These are phyloP conservation scores for Curvularia sp. DNA, from an alignment of 2,329 filamentous ascomycete species.

Conservation along the genomic window DNA sequence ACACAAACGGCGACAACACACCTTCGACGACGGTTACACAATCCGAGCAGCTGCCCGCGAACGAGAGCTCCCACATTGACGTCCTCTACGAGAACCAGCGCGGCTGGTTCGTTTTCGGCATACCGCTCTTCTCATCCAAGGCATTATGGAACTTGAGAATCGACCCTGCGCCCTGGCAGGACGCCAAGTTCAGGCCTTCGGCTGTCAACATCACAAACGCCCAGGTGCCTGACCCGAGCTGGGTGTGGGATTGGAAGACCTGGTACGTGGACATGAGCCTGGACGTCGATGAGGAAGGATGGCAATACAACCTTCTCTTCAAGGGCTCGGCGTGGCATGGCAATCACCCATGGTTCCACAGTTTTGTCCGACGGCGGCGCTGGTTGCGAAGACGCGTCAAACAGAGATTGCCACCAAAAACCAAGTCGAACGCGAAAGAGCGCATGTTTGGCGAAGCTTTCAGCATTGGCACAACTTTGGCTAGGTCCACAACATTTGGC, in stretches of 20 bases:
- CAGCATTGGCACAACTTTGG: slow-evolving; percentile 47
- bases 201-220: slow-evolving; percentile 80
- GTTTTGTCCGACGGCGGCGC: slow-evolving; percentile 86
- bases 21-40: slow-evolving; percentile 27
- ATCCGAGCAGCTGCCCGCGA: slow-evolving; percentile 24
- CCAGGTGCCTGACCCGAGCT: slow-evolving; percentile 91
- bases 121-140: slow-evolving; percentile 85
- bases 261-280: slow-evolving; percentile 82
- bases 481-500: slow-evolving; percentile 47
- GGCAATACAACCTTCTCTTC: slow-evolving; percentile 96
- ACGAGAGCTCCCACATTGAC: slow-evolving; percentile 63
- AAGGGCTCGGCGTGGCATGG: slow-evolving; percentile 74
- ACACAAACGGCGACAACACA: slow-evolving; percentile 47
- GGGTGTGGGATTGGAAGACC: slow-evolving; percentile 83
- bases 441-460: slow-evolving; percentile 49
- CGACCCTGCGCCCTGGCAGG: slow-evolving; percentile 89
- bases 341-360: slow-evolving; percentile 88
- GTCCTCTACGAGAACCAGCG: slow-evolving; percentile 96
- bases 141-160: slow-evolving; percentile 76
- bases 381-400: slow-evolving; percentile 86
- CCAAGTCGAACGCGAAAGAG: slow-evolving; percentile 40
- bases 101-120: slow-evolving; percentile 86
- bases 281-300: slow-evolving; percentile 86
- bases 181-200: slow-evolving; percentile 61
- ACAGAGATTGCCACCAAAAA: slow-evolving; percentile 55